These are phyloP conservation scores for Phragmites australis DNA, from an alignment of 176 grass and related monocot genomes.

Conservation along the genomic window DNA sequence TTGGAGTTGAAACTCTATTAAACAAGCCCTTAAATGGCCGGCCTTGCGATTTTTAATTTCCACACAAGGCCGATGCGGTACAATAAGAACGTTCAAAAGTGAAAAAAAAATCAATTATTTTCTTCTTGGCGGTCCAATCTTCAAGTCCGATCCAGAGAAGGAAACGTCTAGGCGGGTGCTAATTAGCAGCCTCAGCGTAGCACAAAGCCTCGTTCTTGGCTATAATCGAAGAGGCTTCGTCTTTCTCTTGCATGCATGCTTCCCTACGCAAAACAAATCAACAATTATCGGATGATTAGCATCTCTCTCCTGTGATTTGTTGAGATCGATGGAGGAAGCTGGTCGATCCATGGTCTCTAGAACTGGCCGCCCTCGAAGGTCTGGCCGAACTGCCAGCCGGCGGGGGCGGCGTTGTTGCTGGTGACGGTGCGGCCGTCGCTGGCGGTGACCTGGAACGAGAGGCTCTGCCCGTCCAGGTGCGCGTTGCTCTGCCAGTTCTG, in stretches of 20 bases:
- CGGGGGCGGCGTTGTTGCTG: conserved; percentile 43
- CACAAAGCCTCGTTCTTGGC: conserved; percentile 36
- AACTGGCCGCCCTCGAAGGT: conserved; percentile 53
- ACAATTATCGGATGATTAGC: not conserved
- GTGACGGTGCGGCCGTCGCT: conserved; percentile 60
- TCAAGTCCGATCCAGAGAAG: not conserved
- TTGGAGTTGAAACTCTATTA: too few species aligned
- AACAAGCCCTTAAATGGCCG: not conserved
- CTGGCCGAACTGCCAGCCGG: conserved; percentile 59
- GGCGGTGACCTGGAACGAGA: conserved; percentile 57
- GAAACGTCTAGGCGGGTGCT: conserved; percentile 63
- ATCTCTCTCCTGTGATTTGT: not conserved
- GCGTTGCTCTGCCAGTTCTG: conserved; percentile 74
- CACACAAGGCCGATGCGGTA: not conserved
- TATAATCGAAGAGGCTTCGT: conserved; percentile 47
- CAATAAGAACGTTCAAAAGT: not conserved
- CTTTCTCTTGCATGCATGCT: conserved; percentile 8
- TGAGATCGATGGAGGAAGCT: not conserved
- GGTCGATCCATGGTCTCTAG: not conserved
- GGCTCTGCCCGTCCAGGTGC: conserved; percentile 47
- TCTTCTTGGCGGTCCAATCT: not conserved
- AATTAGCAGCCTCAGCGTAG: conserved; percentile 65
- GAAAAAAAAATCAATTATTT: conserved; percentile 36
- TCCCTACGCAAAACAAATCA: not conserved
- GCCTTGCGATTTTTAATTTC: conserved; percentile 36